These are phyloP conservation scores for Apiotrichum veenhuisii DNA, from an alignment of 1,284 basidiomycete species.

Conservation along the genomic window DNA sequence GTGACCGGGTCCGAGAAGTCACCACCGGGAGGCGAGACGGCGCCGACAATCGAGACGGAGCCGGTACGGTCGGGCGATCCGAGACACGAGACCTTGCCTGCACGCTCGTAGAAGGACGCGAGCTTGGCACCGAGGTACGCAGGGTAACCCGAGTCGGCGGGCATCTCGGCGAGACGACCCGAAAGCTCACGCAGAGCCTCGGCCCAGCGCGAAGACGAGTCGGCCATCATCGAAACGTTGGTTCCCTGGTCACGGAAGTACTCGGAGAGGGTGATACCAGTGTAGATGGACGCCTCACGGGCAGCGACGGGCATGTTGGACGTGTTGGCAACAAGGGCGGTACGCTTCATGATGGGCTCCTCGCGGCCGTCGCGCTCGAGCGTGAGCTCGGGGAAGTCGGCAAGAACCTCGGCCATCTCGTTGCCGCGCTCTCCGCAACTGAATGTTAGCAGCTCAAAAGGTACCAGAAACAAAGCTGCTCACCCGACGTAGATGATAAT, in stretches of 20 bases:
- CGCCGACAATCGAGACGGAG: constrained; percentile 97
- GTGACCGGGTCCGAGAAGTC: constrained; percentile 99
- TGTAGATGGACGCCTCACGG: constrained; percentile 99
- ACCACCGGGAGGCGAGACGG: constrained; percentile 96
- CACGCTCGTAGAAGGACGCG: constrained; percentile 97
- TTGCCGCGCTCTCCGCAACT: constrained; percentile 26
- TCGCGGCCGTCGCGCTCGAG: constrained; percentile 85
- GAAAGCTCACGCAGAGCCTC: constrained; percentile 99
- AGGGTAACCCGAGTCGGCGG: constrained; percentile 97
- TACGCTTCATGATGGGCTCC: constrained; percentile 99
- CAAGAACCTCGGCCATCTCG: constrained; percentile 95
- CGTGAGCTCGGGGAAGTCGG: constrained; percentile 93
- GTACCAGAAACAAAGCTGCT: no score
- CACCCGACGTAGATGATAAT: constrained; percentile 99
- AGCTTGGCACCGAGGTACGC: constrained; percentile 96
- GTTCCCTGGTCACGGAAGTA: constrained; percentile 99
- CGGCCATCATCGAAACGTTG: constrained; percentile 99
- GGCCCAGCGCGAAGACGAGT: constrained; percentile 99
- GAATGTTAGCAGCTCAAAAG: not conserved
- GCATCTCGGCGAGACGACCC: constrained; percentile 99
- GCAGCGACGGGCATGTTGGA: constrained; percentile 99
- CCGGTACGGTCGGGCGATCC: constrained; percentile 86
- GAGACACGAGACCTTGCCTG: constrained; percentile 91
- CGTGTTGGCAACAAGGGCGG: constrained; percentile 97
- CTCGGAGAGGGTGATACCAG: constrained; percentile 97